Evolutionary conservation across 495 filamentous ascomycete genomes (phyloP), one percentile per base, ranked within the genome.

Genomic region (Durotheca rogersii): DNA sequence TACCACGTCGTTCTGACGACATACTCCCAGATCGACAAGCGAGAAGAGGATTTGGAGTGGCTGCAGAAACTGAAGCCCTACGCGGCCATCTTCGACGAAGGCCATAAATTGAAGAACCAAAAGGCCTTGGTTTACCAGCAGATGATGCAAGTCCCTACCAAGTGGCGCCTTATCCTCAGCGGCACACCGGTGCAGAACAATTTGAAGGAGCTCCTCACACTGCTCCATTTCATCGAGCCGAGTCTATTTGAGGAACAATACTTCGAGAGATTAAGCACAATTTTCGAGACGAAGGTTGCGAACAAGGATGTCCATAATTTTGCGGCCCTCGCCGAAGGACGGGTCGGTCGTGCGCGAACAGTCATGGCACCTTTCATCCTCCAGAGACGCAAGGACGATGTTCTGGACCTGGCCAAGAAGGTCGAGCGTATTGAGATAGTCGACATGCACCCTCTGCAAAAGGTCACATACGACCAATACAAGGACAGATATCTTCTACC

Each of bases 121-220:
- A 81, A 82, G 11, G 92, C 91, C 0, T 79, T 85, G 10, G 72
- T 87, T 2, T 97, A 96, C 60, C 82, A 84, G 41, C 82, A 85
- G 48, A 73, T 97, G 17, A 85, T 93, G 64, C 76, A 81, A 33
- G 88, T 98, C 18, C 80, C 76, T 0, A 83, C 90, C 3, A 68
- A 76, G 14, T 96, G 93, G 75, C 80, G 88, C 11, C 75, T 97
- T 4, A 78, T 98, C 7, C 75, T 98, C 17, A 97, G 91, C 2
- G 93, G 93, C 4, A 98, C 93, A 0, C 93, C 93, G 0, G 74
- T 98, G 9, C 93, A 98, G 64, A 98, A 98, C 69, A 97, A 96
- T 59, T 78, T 98, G 4, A 86, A 88, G 62, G 93, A 98, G 67
- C 78, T 98, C 34, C 83, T 88, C 1, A 87, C 90, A 1, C 73